Base-by-base conservation (phyloP, 148 eudicot species). In the Arbutus unedo region DNA sequence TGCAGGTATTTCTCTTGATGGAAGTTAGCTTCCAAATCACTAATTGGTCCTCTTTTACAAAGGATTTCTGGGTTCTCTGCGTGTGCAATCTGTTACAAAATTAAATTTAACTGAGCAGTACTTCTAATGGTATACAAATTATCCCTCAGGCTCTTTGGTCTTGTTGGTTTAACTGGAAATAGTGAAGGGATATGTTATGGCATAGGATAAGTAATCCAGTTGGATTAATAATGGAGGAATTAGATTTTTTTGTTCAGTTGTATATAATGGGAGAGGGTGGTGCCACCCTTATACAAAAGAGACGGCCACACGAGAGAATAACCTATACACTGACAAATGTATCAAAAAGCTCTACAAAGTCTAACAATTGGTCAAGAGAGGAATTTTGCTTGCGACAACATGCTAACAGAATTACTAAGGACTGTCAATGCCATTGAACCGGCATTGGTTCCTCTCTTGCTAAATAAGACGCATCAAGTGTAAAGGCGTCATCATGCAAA, bases 1-100 rank as follows among this genome's bases (percentile, higher is more conserved):
- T 96, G 81, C 99, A 96, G 98, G 99, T 96, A 82, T 56, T 82
- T 45, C 78, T 78, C 79, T 87, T 53, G 23, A 31, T 74, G 21
- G 57, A 66, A 49, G 60, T 70, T 62, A 23, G 15, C 50, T 75
- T 83, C 55, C 55, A 49, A 59, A 43, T 55, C 25, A 43, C 72
- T 66, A 38, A 18, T 50, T 49, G 47, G 11, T 54, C 51, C 25
- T 70, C 6, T 45, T 81, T 19, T 3, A 68, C 25, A 53, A 56
- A 57, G 14, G 51, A 25, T 77, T 54, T 55, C 48, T 15, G 5
- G 13, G 53, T 81, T 53, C 83, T 81, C 6, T 50, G 43, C 13
- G 3, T 31, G 23, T 41, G n/a, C 5, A 19, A 41, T 70, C 50
- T 80, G 25, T 51, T 48, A 23, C 62, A 66, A 3, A 50, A 41